A percentile compares a stretch with the other conserved stretches of the same genome.
Evolutionary conservation across 1,139 yeast genomes (phyloP).

Genomic region (Insectozyma bohioensis): DNA sequence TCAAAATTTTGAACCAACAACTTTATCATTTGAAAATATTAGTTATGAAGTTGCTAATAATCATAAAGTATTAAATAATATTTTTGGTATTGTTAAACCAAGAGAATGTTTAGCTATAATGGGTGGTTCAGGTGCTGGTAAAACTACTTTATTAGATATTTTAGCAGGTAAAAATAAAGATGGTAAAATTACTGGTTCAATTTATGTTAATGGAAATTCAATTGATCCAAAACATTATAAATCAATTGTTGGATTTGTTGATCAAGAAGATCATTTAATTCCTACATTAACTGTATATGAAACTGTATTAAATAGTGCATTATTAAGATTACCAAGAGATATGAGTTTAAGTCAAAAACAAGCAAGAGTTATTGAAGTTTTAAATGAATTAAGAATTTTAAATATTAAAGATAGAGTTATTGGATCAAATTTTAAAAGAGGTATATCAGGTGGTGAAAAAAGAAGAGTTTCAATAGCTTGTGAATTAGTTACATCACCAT

Average conservation of each 20-base stretch:
- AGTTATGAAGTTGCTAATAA: constrained; percentile 49
- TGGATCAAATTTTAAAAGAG: constrained; percentile 87
- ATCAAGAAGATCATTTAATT: constrained; percentile 87
- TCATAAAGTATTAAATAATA: constrained; percentile 57
- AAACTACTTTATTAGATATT: constrained; percentile 87
- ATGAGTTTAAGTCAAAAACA: constrained; percentile 76
- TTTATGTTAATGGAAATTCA: constrained; percentile 71
- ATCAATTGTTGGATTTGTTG: constrained; percentile 90
- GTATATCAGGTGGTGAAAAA: constrained; percentile 94
- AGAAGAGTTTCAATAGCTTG: constrained; percentile 89
- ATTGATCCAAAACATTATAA: constrained; percentile 46
- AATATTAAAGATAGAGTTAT: constrained; percentile 81
- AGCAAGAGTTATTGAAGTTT: constrained; percentile 78
- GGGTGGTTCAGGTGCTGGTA: constrained; percentile 99
- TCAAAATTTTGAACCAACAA: constrained; percentile 69
- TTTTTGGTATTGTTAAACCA: constrained; percentile 78
- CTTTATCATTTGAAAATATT: constrained; percentile 72
- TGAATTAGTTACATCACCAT: constrained; percentile 83
- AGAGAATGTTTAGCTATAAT: constrained; percentile 91
- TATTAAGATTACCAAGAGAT: constrained; percentile 76
- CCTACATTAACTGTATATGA: constrained; percentile 95
- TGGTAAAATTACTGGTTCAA: constrained; percentile 64
- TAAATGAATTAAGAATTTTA: constrained; percentile 79
- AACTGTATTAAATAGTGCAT: constrained; percentile 89
- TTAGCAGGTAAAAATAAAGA: constrained; percentile 84